These are phyloP conservation scores for Ustilago cynodontis DNA, from an alignment of 1,284 basidiomycete species.

Conservation along the genomic window DNA sequence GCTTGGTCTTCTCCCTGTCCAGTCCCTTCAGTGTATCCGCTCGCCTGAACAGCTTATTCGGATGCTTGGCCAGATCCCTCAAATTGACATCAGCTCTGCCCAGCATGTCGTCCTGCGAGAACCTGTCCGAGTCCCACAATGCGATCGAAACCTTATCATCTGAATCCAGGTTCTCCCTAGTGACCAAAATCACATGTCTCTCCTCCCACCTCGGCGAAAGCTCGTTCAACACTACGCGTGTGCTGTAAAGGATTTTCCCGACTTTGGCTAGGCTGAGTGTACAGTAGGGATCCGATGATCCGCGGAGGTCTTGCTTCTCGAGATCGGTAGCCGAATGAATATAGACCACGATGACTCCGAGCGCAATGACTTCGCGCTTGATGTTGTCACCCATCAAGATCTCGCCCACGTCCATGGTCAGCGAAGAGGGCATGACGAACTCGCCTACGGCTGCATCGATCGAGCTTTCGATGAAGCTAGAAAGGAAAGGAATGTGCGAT, in stretches of 20 bases:
- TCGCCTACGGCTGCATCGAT: conserved; percentile 57
- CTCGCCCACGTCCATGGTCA: conserved; percentile 58
- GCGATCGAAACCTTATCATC: conserved; percentile 60
- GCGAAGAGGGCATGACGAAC: conserved; percentile 53
- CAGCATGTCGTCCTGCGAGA: conserved; percentile 72
- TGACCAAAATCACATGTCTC: conserved; percentile 46
- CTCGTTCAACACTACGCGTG: conserved; percentile 54
- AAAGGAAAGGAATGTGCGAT: conserved; percentile 49
- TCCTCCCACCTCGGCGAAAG: conserved; percentile 58
- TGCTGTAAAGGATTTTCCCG: conserved; percentile 53
- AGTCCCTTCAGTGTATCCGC: conserved; percentile 37
- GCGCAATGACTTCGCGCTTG: conserved; percentile 56
- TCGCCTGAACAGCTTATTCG: conserved; percentile 32
- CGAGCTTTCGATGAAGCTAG: conserved; percentile 55
- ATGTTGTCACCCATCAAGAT: conserved; percentile 58
- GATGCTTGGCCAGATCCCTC: conserved; percentile 68
- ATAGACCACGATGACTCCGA: conserved; percentile 52
- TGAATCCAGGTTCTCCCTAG: conserved; percentile 48
- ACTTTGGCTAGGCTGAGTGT: conserved; percentile 46
- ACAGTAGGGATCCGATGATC: conserved; percentile 56
- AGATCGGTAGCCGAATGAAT: conserved; percentile 54
- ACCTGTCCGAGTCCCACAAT: conserved; percentile 71
- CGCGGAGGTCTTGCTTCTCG: conserved; percentile 52
- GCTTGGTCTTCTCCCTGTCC: conserved; percentile 56
- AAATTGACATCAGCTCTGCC: conserved; percentile 71